Evolutionary conservation across 1,284 basidiomycete genomes (phyloP), one percentile per base, ranked within the genome.

Genomic region (Salmacisia buchloeana): DNA sequence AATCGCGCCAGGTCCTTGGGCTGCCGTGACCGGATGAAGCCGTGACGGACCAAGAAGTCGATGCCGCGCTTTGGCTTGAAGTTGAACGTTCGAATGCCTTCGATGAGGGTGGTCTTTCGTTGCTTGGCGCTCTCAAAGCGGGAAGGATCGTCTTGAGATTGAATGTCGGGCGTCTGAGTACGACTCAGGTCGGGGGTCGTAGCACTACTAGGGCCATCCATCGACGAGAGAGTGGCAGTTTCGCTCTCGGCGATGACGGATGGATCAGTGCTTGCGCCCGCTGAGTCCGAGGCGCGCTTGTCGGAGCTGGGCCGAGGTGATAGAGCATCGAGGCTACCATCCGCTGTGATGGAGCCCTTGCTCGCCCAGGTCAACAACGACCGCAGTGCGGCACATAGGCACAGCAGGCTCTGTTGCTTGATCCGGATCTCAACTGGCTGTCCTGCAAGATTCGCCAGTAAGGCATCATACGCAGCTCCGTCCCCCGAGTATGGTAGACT

Each of bases 61-160:
- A 99, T 86, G 21, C 96, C 96, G 86, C 93, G 69, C 60, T 77
- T 77, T 12, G 96, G 94, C 82, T 97, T 98, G 83, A 90, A 94
- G 82, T 98, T 98, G 83, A 99, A 99, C 81, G 92, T 92, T 81
- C 89, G 92, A 80, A 99, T 91, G 33, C 94, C 97, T 78, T 98
- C 96, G 52, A 96, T 82, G 33, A 98, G 81, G 1, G 90, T 92
- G 36, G 91, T 98, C 83, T 99, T 99, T 82, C 92, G 90, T 81
- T 93, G 90, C 81, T 97, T 98, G 33, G 93, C 96, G 70, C 86
- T 94, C 82, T 98, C 96, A 73, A 99, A 97, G 77, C 87, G 87
- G 38, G 85, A 88, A 0, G 94, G 94, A 78, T 98, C 96, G 77
- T 98, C 96, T 59, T 82, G 62, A n/a, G 58, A 41, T 45, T 43